These are phyloP conservation scores for Astrephomene gubernaculifera DNA, from an alignment of 139 green algal genomes.

Conservation along the genomic window DNA sequence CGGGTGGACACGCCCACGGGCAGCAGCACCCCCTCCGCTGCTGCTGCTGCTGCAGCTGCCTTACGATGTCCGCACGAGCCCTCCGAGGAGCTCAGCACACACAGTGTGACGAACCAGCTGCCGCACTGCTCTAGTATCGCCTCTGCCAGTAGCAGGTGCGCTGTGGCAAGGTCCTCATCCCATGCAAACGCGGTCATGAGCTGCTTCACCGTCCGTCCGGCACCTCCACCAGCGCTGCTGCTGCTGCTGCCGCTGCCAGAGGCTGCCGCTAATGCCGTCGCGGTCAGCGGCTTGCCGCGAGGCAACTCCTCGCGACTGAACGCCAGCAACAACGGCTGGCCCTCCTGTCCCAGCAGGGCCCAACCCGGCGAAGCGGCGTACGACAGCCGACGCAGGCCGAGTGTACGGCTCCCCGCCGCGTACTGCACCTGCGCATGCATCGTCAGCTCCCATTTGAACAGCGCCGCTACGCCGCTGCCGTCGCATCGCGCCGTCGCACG, in stretches of 20 bases:
- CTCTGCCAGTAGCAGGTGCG: slow-evolving; percentile 37
- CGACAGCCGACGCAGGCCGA: slow-evolving; percentile 1
- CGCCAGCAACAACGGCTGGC: slow-evolving; percentile 49
- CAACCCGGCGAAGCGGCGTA: slow-evolving; percentile 4
- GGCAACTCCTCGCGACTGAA: slow-evolving; percentile 16
- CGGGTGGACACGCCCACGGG: background rate
- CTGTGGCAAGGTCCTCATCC: slow-evolving; percentile 34
- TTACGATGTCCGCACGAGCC: too few species aligned
- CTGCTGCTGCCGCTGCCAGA: too few species aligned
- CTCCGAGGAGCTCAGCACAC: background rate
- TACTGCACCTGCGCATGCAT: slow-evolving; percentile 29
- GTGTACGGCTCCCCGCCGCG: too few species aligned
- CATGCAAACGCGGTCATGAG: slow-evolving; percentile 42
- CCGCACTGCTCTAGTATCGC: background rate
- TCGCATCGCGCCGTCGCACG: slow-evolving; percentile 22
- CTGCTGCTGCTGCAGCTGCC: background rate
- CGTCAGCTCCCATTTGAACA: slow-evolving; percentile 50
- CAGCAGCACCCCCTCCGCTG: background rate
- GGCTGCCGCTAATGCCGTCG: too few species aligned
- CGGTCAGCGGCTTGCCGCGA: background rate
- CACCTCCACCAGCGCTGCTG: too few species aligned
- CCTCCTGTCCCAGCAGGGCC: background rate
- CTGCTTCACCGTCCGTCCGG: slow-evolving; percentile 26
- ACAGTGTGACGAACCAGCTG: slow-evolving; percentile 42
- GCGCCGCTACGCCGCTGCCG: background rate